phyloP scores from a whole-genome alignment of 2,329 filamentous ascomycete genomes.

The Sclerotiophoma versabilis region DNA sequence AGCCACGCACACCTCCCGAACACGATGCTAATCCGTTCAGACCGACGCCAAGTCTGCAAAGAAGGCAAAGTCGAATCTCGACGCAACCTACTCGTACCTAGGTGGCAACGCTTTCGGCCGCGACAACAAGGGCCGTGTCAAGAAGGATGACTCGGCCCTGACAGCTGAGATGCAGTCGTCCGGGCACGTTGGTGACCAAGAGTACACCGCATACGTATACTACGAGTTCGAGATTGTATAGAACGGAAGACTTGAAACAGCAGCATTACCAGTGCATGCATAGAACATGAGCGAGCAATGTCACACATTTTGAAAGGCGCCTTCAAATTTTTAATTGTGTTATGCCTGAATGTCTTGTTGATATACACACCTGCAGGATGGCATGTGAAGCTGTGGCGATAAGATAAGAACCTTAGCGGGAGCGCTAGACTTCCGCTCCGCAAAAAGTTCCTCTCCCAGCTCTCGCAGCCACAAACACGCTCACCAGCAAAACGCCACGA shows the following conservation, averaged over 20 bases:
- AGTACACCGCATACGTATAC: constrained; percentile 97
- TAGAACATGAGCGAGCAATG: constrained; percentile 18
- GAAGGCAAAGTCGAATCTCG: constrained; percentile 72
- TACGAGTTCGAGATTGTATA: constrained; percentile 83
- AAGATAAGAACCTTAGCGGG: constrained; percentile 8
- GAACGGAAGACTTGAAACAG: not conserved
- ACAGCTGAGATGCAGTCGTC: constrained; percentile 85
- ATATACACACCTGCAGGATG: not conserved
- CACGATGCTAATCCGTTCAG: constrained; percentile 55
- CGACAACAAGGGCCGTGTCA: constrained; percentile 91
- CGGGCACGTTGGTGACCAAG: constrained; percentile 72
- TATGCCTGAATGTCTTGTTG: not conserved
- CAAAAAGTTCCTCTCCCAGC: constrained; percentile 13
- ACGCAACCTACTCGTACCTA: constrained; percentile 86
- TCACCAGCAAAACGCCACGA: constrained; percentile 47
- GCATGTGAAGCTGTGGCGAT: constrained; percentile 5
- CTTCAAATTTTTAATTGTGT: not conserved
- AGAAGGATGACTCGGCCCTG: constrained; percentile 83
- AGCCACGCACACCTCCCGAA: not conserved
- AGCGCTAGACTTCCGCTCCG: constrained; percentile 7
- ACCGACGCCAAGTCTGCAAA: constrained; percentile 82
- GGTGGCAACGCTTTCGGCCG: constrained; percentile 92
- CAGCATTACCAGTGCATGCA: constrained; percentile 10
- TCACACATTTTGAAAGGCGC: not conserved
- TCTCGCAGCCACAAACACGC: not conserved